A percentile compares a stretch with the other conserved stretches of the same genome.
Evolutionary conservation across 352 stramenopile genomes (phyloP).

Genomic region (Phytophthora meadii): DNA sequence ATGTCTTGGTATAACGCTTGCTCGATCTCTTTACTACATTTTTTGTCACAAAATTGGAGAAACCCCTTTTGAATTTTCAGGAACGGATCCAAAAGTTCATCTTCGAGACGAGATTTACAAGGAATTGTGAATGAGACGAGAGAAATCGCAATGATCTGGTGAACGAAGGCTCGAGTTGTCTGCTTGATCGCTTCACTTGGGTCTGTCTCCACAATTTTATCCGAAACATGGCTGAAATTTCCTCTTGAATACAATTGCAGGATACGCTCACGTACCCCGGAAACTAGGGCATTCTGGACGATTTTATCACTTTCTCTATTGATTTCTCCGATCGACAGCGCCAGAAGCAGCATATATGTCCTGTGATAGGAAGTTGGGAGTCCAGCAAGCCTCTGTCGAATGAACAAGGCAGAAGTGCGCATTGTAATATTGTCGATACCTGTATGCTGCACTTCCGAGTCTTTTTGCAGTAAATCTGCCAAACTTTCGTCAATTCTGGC

Average conservation of each 20-base stretch:
- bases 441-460: background rate
- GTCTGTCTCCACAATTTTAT: background rate
- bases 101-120: slow-evolving; percentile 9
- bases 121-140: background rate
- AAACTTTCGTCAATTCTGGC: slow-evolving; percentile 22
- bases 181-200: slow-evolving; percentile 6
- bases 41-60: background rate
- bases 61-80: slow-evolving; percentile 34
- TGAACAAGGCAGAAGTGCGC: slow-evolving; percentile 23
- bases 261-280: slow-evolving; percentile 16
- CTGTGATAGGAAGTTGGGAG: slow-evolving; percentile 36
- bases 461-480: background rate
- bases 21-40: slow-evolving; percentile 1
- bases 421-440: slow-evolving; percentile 8
- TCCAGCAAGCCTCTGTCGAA: slow-evolving; percentile 34
- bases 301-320: slow-evolving; percentile 6
- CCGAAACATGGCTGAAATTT: slow-evolving; percentile 14
- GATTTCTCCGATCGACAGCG: slow-evolving; percentile 19
- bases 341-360: slow-evolving; percentile 39
- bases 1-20: slow-evolving; percentile 40
- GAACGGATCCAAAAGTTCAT: slow-evolving; percentile 24
- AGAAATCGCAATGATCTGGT: slow-evolving; percentile 9
- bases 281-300: background rate
- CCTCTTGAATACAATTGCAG: slow-evolving; percentile 17
- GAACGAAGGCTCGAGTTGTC: slow-evolving; percentile 19